Conservation (phyloP, 805 yeast species). For the Suhomyces xylopsoci region DNA sequence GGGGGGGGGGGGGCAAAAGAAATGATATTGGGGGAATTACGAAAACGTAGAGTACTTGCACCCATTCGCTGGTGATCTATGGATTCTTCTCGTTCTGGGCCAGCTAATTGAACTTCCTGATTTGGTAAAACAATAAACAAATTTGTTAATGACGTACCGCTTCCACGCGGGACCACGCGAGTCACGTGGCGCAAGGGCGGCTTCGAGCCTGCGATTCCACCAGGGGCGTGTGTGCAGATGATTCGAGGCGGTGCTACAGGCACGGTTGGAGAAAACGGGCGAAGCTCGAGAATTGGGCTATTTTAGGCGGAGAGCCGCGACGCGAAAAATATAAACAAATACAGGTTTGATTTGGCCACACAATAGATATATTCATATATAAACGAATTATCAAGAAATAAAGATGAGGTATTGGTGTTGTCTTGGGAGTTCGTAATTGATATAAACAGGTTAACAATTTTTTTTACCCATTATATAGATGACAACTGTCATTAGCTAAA, state of each 20-base stretch:
- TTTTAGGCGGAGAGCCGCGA: neutral
- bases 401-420: neutral
- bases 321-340: neutral
- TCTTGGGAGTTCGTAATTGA: neutral
- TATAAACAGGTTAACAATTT: neutral
- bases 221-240: neutral
- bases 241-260: neutral
- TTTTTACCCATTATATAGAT: neutral
- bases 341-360: neutral
- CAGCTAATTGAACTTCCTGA: neutral
- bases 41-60: neutral
- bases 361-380: neutral
- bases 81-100: neutral
- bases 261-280: neutral
- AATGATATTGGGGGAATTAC: neutral
- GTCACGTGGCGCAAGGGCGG: neutral
- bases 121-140: neutral
- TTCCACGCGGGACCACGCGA: neutral
- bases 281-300: neutral
- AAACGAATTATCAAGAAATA: conserved; percentile 1
- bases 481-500: neutral
- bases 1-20: neutral
- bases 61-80: neutral
- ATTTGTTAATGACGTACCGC: neutral
- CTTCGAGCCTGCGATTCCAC: neutral